phyloP scores from a whole-genome alignment of 148 eudicot species.

The Simmondsia chinensis region DNA sequence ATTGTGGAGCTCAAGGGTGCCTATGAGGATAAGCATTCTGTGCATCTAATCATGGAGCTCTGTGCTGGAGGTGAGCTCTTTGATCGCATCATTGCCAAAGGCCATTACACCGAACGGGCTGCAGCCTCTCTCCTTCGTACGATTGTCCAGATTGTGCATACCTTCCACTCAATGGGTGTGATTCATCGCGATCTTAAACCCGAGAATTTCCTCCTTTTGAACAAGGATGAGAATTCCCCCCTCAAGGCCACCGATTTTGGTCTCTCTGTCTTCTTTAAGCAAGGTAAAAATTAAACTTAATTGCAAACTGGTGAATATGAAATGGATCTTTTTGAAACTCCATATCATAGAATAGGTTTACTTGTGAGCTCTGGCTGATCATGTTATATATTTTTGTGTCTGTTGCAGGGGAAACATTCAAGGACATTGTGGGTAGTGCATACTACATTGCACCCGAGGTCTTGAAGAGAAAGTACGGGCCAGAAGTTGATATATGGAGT shows the following conservation, averaged over 20 bases:
- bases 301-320: too few relatives aligned
- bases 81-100: background rate
- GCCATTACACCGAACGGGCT: background rate
- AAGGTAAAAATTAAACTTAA: too few relatives aligned
- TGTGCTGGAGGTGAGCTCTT: conserved; percentile 3
- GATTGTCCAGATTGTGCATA: background rate
- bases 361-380: too few relatives aligned
- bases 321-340: too few relatives aligned
- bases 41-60: conserved; percentile 1
- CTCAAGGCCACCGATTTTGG: conserved; percentile 4
- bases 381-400: background rate
- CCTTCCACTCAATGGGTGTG: conserved; percentile 1
- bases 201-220: conserved; percentile 1
- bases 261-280: conserved; percentile 1
- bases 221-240: conserved; percentile 2
- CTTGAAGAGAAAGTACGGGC: conserved; percentile 2
- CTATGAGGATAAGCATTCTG: background rate
- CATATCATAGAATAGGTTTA: too few relatives aligned
- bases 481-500: conserved; percentile 6
- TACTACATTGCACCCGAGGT: conserved; percentile 4
- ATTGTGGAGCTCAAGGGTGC: conserved; percentile 4
- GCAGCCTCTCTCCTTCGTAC: background rate
- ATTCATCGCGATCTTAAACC: conserved; percentile 4
- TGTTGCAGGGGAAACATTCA: background rate
- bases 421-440: too few relatives aligned